Evolutionary conservation across 225 moss, liverwort and hornwort species (phyloP).

Genomic region (Marchantia paleacea): DNA sequence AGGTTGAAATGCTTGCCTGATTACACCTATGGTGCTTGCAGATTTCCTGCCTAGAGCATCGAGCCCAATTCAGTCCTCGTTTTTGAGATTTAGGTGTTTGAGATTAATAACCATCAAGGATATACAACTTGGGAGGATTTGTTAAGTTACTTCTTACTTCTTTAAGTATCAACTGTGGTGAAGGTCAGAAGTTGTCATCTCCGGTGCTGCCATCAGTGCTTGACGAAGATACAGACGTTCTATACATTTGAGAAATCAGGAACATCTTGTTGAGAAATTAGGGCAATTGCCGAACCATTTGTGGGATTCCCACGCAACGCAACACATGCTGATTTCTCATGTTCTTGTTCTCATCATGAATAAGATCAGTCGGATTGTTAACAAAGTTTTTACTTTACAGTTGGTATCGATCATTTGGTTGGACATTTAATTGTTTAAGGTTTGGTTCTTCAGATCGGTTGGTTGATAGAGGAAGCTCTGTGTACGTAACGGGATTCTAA

Average conservation of each 20-base stretch:
- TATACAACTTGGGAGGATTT: not conserved
- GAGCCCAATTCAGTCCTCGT: conserved; percentile 82
- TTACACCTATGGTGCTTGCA: conserved; percentile 74
- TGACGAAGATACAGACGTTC: not conserved
- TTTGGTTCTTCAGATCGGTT: too few species aligned
- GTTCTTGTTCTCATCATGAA: not conserved
- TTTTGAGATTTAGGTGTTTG: conserved; percentile 88
- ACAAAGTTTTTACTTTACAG: too few species aligned
- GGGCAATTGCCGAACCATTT: not conserved
- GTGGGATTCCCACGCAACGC: too few species aligned
- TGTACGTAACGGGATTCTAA: too few species aligned
- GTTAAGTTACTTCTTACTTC: not conserved
- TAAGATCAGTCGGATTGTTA: too few species aligned
- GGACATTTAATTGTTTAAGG: too few species aligned
- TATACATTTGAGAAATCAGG: not conserved
- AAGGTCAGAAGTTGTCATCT: not conserved
- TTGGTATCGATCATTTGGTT: too few species aligned
- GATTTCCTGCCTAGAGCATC: conserved; percentile 84
- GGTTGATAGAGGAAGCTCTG: too few species aligned
- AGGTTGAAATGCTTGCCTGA: conserved; percentile 89
- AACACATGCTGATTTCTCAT: not conserved
- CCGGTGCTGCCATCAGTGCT: not conserved
- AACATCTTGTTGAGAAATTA: not conserved
- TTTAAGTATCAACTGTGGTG: not conserved
- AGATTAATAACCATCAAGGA: conserved; percentile 26